phyloP scores from a whole-genome alignment of 169 alveolate species.

The Theileria parva region DNA sequence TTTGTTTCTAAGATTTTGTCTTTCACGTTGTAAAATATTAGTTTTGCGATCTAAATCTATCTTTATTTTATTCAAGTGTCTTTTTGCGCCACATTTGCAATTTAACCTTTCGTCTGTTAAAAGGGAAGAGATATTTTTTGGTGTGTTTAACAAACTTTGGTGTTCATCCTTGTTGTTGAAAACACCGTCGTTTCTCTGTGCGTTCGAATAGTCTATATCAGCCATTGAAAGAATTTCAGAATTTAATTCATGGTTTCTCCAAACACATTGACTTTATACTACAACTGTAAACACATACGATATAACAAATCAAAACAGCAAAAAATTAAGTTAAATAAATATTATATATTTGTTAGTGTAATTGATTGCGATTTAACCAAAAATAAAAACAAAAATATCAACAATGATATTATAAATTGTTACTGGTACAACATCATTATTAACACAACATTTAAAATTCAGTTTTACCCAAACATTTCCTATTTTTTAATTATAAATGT shows the following conservation, averaged over 20 bases:
- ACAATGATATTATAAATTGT: not conserved
- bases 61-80: slow-evolving; percentile 43
- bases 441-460: not conserved
- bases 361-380: not conserved
- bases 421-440: not conserved
- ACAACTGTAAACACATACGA: not conserved
- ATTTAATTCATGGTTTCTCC: not conserved
- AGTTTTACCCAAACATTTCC: not conserved
- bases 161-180: slow-evolving; percentile 14
- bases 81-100: slow-evolving; percentile 63
- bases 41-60: slow-evolving; percentile 33
- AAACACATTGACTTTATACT: not conserved
- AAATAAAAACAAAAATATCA: slow-evolving; percentile 15
- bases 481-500: no score
- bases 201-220: slow-evolving; percentile 13
- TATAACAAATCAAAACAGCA: not conserved
- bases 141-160: not conserved
- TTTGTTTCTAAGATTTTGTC: slow-evolving; percentile 6
- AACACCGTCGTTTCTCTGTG: slow-evolving; percentile 4
- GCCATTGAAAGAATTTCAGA: slow-evolving; percentile 13
- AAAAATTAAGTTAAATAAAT: not conserved
- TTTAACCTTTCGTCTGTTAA: slow-evolving; percentile 14
- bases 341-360: not conserved
- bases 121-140: slow-evolving; percentile 1
- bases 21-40: slow-evolving; percentile 41